A percentile compares a stretch with the other conserved stretches of the same genome.
Evolutionary conservation across 2,329 filamentous ascomycete genomes (phyloP).

Genomic region (Penicillium sp.): DNA sequence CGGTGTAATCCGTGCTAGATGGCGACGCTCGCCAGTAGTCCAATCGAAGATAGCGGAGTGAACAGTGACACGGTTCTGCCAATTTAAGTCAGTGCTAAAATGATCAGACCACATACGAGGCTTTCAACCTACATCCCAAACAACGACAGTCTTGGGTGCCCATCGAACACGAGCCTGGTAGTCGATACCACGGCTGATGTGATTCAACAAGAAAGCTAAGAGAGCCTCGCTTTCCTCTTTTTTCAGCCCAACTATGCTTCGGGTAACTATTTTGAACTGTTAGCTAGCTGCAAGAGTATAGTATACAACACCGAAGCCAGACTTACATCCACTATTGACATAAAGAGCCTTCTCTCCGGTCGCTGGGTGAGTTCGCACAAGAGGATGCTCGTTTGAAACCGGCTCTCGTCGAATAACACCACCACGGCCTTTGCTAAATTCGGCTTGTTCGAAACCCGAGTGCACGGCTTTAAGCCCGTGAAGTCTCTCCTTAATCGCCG

Average conservation of each 20-base stretch:
- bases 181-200: constrained; percentile 14
- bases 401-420: constrained; percentile 28
- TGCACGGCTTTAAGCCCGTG: constrained; percentile 29
- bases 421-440: constrained; percentile 15
- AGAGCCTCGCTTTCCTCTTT: constrained; percentile 40
- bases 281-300: background rate
- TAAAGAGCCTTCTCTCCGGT: constrained; percentile 33
- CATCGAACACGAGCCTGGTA: constrained; percentile 25
- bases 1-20: constrained; percentile 27
- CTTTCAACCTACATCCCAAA: constrained; percentile 37
- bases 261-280: constrained; percentile 3
- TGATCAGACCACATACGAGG: constrained; percentile 29
- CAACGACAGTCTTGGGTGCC: constrained; percentile 23
- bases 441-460: constrained; percentile 25
- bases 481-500: constrained; percentile 22
- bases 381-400: constrained; percentile 28
- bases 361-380: constrained; percentile 31
- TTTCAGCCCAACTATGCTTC: constrained; percentile 40
- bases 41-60: constrained; percentile 35
- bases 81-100: constrained; percentile 17
- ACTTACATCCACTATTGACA: constrained; percentile 31
- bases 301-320: background rate
- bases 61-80: constrained; percentile 32
- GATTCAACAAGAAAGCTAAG: constrained; percentile 34
- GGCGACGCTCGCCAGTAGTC: constrained; percentile 22